These are phyloP conservation scores for Prunus salicina DNA, from an alignment of 306 rosid species.

Conservation along the genomic window DNA sequence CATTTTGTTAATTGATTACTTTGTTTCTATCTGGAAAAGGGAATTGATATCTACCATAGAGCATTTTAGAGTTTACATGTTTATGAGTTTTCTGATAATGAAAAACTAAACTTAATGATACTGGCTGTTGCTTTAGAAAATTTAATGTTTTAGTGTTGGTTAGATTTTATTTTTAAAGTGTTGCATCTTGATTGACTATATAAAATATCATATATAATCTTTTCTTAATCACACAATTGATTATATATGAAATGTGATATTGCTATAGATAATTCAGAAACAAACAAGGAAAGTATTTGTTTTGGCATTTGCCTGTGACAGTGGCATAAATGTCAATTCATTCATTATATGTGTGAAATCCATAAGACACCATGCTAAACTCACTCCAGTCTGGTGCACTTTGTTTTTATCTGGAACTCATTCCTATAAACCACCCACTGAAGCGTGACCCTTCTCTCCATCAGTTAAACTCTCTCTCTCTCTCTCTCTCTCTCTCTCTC, in stretches of 20 bases:
- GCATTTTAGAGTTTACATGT: background rate
- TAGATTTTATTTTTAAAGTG: too few relatives aligned
- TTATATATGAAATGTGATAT: background rate
- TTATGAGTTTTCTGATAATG: background rate
- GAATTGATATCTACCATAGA: background rate
- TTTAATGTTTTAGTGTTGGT: background rate
- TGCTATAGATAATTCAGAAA: background rate
- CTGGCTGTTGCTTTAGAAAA: background rate
- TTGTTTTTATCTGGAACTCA: constrained; percentile 24
- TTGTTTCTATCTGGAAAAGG: background rate
- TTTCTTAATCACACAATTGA: too few relatives aligned
- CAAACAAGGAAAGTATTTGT: background rate
- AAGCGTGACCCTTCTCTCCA: constrained; percentile 7
- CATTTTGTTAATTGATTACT: background rate
- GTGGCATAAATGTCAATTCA: constrained; percentile 29
- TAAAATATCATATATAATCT: background rate
- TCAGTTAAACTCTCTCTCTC: background rate
- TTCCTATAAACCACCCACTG: background rate
- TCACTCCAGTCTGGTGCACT: constrained; percentile 20
- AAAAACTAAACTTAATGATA: background rate
- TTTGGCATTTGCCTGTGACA: constrained; percentile 11
- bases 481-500: background rate
- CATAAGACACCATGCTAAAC: constrained; percentile 24
- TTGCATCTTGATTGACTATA: background rate
- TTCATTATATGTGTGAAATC: constrained; percentile 18